Evolutionary conservation across 345 rosid genomes (phyloP).

Genomic region (Rhizophora apiculata): DNA sequence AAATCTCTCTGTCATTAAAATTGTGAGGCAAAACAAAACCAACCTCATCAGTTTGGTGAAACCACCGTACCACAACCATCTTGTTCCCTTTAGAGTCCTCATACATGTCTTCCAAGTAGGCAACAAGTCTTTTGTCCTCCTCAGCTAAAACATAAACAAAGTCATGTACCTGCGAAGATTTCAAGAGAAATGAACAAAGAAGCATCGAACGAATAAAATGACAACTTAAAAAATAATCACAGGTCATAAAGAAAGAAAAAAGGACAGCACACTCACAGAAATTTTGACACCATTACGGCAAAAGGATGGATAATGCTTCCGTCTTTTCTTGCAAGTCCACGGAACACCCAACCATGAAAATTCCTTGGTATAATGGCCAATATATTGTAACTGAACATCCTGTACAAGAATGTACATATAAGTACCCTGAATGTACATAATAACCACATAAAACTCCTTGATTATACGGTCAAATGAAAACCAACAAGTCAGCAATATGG

Average conservation of each 20-base stretch:
- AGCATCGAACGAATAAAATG: background rate
- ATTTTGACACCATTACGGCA: conserved; percentile 55
- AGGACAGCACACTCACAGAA: conserved; percentile 46
- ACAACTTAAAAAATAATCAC: background rate
- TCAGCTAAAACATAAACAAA: conserved; percentile 79
- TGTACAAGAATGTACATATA: background rate
- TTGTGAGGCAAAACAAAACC: conserved; percentile 55
- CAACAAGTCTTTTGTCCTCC: conserved; percentile 66
- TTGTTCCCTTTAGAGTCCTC: conserved; percentile 68
- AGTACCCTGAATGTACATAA: background rate
- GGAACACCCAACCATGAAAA: conserved; percentile 64
- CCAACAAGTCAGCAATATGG: background rate
- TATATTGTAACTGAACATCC: conserved; percentile 33
- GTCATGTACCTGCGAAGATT: conserved; percentile 50
- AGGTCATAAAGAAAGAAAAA: background rate
- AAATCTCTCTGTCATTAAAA: conserved; percentile 72
- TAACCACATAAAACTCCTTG: background rate
- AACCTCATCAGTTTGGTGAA: conserved; percentile 91
- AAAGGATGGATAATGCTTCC: conserved; percentile 66
- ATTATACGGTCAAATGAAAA: background rate
- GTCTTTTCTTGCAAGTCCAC: conserved; percentile 54
- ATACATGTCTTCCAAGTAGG: conserved; percentile 74
- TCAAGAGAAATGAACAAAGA: background rate
- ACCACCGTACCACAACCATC: conserved; percentile 84
- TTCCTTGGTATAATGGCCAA: conserved; percentile 23